Conservation (phyloP, 116 monocot species). For the Zostera marina region DNA sequence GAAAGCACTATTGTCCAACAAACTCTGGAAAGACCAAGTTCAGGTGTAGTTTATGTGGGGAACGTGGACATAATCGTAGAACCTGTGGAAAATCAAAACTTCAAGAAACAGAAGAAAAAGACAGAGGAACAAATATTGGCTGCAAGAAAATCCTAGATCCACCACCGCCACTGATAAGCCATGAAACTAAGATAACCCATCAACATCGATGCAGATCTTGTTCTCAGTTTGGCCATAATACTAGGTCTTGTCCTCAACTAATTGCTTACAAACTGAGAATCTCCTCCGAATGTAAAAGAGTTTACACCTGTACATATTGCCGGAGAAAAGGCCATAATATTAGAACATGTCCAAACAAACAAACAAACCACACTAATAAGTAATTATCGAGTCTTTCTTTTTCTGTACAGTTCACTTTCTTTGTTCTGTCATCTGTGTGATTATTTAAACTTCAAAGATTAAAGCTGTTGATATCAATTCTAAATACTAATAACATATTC, state of each 20-base stretch:
- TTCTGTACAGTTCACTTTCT: too few relatives aligned
- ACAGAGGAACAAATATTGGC: too few relatives aligned
- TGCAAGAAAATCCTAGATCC: too few relatives aligned
- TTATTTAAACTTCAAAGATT: too few relatives aligned
- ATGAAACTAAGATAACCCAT: background rate
- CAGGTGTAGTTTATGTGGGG: conserved; percentile 6
- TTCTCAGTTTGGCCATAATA: conserved; percentile 3
- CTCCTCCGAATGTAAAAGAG: background rate
- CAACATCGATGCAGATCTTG: background rate
- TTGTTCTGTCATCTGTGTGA: too few relatives aligned
- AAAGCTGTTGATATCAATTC: too few relatives aligned
- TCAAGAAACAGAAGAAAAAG: background rate
- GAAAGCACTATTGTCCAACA: conserved; percentile 62
- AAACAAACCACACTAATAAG: background rate
- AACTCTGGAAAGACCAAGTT: conserved; percentile 19
- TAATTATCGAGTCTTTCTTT: too few relatives aligned
- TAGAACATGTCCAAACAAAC: conserved; percentile 37
- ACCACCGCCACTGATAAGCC: too few relatives aligned
- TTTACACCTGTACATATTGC: conserved; percentile 29
- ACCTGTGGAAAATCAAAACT: conserved; percentile 2
- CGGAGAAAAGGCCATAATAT: conserved; percentile 54
- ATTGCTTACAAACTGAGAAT: background rate
- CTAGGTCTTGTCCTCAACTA: conserved; percentile 3
- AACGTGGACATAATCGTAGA: conserved; percentile 6
- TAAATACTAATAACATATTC: too few relatives aligned